These are phyloP conservation scores for Exophiala lecanii-corni DNA, from an alignment of 2,329 filamentous ascomycete species.

Conservation along the genomic window DNA sequence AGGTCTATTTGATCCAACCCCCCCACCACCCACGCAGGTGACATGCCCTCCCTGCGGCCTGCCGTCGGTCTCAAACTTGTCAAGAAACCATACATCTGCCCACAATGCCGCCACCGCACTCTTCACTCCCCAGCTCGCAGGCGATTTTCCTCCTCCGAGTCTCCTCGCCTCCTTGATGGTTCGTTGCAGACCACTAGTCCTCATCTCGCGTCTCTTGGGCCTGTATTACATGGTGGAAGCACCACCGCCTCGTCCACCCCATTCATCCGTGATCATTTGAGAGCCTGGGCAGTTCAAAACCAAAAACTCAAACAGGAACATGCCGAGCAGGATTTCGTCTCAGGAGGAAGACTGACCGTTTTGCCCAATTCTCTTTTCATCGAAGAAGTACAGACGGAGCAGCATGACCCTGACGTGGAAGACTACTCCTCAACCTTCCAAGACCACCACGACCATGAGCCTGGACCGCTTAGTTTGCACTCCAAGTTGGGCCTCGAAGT, in stretches of 20 bases:
- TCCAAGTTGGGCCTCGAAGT: neutral
- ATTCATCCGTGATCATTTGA: slow-evolving; percentile 18
- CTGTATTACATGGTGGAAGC: too few relatives aligned
- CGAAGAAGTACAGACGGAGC: slow-evolving; percentile 9
- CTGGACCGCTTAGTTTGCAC: neutral
- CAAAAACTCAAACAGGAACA: slow-evolving; percentile 12
- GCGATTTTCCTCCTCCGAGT: neutral
- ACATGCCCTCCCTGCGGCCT: neutral
- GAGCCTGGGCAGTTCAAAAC: slow-evolving; percentile 17
- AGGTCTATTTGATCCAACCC: too few relatives aligned
- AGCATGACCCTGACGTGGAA: slow-evolving; percentile 5
- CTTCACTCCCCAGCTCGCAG: neutral
- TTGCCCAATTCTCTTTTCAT: slow-evolving; percentile 25
- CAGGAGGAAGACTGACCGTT: slow-evolving; percentile 7
- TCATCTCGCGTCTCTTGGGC: too few relatives aligned
- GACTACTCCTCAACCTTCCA: neutral
- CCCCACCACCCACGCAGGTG: too few relatives aligned
- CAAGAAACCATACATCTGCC: slow-evolving; percentile 12
- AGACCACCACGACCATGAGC: neutral
- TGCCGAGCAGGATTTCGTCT: slow-evolving; percentile 6
- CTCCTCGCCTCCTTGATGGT: neutral
- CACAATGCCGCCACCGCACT: slow-evolving; percentile 7
- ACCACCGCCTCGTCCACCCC: neutral
- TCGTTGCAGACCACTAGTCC: neutral
- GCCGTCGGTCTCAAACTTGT: neutral